Conservation (phyloP, 1,284 basidiomycete species). For the Fomitopsis betulina region DNA sequence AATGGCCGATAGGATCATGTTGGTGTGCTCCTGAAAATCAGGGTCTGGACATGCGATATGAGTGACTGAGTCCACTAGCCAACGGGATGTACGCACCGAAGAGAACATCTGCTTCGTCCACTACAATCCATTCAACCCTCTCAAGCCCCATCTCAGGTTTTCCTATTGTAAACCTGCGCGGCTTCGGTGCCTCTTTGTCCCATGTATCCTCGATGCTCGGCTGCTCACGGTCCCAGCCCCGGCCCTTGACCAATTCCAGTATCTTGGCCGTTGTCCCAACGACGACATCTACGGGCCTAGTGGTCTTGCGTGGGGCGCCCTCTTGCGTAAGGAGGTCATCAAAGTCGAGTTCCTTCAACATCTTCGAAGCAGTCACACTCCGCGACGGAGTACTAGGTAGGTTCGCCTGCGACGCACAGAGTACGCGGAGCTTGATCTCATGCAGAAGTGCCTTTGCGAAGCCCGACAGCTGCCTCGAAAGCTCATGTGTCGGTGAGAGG, state of each 20-base stretch:
- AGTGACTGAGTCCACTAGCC: background rate
- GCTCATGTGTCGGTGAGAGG: conserved; percentile 84
- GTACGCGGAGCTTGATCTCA: conserved; percentile 66
- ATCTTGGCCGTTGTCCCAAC: conserved; percentile 76
- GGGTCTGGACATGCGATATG: conserved; percentile 45
- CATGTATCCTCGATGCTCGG: conserved; percentile 18
- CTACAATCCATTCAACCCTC: conserved; percentile 78
- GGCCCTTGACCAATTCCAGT: conserved; percentile 65
- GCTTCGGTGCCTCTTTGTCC: conserved; percentile 20
- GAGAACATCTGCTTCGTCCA: conserved; percentile 89
- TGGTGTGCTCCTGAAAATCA: conserved; percentile 74
- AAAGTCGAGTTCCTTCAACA: conserved; percentile 34
- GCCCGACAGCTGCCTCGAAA: conserved; percentile 70
- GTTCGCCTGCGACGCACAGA: conserved; percentile 68
- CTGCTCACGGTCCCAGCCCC: conserved; percentile 57
- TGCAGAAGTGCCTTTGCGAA: conserved; percentile 77
- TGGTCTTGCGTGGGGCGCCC: conserved; percentile 19
- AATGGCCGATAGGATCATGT: conserved; percentile 63
- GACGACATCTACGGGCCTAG: conserved; percentile 60
- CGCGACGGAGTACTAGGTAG: conserved; percentile 31
- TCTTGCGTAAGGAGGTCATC: conserved; percentile 17
- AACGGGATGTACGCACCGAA: conserved; percentile 52
- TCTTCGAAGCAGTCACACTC: conserved; percentile 41
- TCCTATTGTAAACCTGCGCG: conserved; percentile 31
- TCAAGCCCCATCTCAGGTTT: conserved; percentile 54